Conservation (phyloP, 73 alveolate genomes). For the Tetrahymena borealis region DNA sequence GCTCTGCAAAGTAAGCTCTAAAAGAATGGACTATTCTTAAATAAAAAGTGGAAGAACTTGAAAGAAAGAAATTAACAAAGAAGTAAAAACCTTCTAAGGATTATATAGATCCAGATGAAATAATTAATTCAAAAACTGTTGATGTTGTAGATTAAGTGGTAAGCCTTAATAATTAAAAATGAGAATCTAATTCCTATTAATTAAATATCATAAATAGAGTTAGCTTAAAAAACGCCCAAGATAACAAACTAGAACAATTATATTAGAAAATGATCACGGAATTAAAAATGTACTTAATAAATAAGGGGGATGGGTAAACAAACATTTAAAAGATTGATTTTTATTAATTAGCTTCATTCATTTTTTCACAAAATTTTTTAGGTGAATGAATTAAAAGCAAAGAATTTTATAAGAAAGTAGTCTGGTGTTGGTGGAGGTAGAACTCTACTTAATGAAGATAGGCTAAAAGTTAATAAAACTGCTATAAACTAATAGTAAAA, state of each 20-base stretch:
- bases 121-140: neutral
- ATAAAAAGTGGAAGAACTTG: neutral
- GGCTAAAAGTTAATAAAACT: neutral
- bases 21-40: neutral
- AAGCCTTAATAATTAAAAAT: neutral
- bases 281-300: neutral
- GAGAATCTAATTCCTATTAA: neutral
- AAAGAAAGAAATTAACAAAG: neutral
- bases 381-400: neutral
- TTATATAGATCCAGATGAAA: neutral
- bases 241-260: neutral
- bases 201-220: neutral
- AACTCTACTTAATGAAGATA: neutral
- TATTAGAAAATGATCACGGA: neutral
- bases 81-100: neutral
- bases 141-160: neutral
- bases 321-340: neutral
- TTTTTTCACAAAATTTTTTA: neutral
- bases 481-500: neutral
- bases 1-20: neutral
- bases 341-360: neutral
- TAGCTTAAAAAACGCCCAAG: neutral
- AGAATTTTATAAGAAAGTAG: neutral
- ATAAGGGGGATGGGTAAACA: neutral
- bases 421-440: neutral